Percentiles rank a stretch among this genome's conserved stretches.
These are phyloP conservation scores for Zalaria obscura DNA, from an alignment of 2,329 filamentous ascomycete species.

Conservation along the genomic window DNA sequence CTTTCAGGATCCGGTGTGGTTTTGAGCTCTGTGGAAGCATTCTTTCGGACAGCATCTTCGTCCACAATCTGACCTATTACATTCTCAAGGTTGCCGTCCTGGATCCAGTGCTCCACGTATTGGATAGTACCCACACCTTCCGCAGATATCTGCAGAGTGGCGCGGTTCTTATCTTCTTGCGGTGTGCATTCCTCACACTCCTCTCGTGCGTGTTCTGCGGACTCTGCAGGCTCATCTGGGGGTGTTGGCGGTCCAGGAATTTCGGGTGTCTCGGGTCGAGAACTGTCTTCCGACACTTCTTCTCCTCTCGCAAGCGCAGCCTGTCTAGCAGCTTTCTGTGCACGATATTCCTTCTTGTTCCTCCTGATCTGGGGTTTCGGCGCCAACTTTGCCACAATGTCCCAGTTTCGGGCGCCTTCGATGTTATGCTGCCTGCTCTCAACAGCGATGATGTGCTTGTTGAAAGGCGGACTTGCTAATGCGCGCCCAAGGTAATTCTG, in stretches of 20 bases:
- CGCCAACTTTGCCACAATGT: slow-evolving; percentile 65
- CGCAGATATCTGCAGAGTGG: slow-evolving; percentile 39
- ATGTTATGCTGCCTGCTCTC: slow-evolving; percentile 83
- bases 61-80: slow-evolving; percentile 49
- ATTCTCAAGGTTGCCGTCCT: slow-evolving; percentile 56
- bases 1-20: slow-evolving; percentile 3
- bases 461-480: slow-evolving; percentile 73
- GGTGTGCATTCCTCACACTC: not conserved
- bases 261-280: not conserved
- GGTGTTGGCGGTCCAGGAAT: not conserved
- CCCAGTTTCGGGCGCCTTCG: slow-evolving; percentile 66
- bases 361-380: slow-evolving; percentile 59
- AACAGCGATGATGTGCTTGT: slow-evolving; percentile 76
- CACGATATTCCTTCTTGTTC: slow-evolving; percentile 68
- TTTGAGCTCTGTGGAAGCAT: not conserved
- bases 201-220: not conserved
- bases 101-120: slow-evolving; percentile 61
- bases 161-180: slow-evolving; percentile 19
- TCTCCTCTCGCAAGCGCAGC: not conserved
- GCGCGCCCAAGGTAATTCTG: slow-evolving; percentile 91
- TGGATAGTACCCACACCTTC: slow-evolving; percentile 57
- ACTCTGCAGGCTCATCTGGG: not conserved
- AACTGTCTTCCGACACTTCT: not conserved
- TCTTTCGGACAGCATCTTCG: slow-evolving; percentile 1
- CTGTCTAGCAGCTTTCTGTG: slow-evolving; percentile 22